A percentile compares a stretch with the other conserved stretches of the same genome.
Conservation (phyloP, 2,329 filamentous ascomycete genomes). For the Dactylonectria macrodidyma region DNA sequence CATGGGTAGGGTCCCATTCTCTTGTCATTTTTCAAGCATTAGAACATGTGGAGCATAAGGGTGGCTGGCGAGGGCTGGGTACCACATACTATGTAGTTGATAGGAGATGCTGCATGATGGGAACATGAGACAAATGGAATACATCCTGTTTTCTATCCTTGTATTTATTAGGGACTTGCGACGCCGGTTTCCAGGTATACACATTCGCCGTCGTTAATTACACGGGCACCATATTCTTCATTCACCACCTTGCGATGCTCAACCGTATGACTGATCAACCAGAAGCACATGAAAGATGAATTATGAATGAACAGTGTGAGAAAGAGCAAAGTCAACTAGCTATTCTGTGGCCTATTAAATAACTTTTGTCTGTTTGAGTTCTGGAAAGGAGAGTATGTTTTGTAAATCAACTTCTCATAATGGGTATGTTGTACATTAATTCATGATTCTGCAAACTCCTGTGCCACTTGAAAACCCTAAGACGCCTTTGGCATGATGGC, state of each 20-base stretch:
- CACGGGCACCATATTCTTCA: background rate
- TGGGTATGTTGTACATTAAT: conserved; percentile 43
- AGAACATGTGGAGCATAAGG: conserved; percentile 9
- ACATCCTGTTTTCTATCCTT: background rate
- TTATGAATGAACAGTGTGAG: background rate
- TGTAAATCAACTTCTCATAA: conserved; percentile 27
- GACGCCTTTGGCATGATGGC: conserved; percentile 40
- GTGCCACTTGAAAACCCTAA: conserved; percentile 6
- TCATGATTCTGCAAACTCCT: conserved; percentile 35
- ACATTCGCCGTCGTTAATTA: background rate
- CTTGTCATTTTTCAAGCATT: conserved; percentile 17
- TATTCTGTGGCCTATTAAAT: conserved; percentile 28
- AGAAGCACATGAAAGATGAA: background rate
- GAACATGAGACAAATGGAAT: background rate
- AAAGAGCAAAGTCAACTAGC: conserved; percentile 14
- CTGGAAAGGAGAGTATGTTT: conserved; percentile 27
- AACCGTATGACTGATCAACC: background rate
- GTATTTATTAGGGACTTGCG: background rate
- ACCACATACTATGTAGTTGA: background rate
- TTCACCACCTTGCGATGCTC: too few species aligned
- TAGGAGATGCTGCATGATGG: background rate
- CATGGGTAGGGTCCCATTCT: conserved; percentile 10
- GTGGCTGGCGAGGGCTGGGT: background rate
- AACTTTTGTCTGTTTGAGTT: conserved; percentile 15
- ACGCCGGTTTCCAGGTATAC: background rate